Evolutionary conservation across 805 yeast genomes (phyloP).

Genomic region (Saccharomycopsis sp.): DNA sequence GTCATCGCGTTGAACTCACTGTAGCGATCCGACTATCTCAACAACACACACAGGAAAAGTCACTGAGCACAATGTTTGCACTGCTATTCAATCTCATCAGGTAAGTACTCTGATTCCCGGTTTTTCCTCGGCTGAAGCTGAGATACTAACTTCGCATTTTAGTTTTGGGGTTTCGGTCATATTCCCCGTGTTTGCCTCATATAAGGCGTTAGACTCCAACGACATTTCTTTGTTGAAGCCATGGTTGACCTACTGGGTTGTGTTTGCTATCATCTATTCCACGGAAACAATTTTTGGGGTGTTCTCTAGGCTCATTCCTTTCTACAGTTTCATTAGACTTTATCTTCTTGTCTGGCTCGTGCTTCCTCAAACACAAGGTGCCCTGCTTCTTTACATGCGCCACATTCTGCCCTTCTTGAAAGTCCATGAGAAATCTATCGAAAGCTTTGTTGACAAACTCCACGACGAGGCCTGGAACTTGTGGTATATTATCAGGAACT

Average conservation of each 20-base stretch:
- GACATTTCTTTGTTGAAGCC: constrained; percentile 33
- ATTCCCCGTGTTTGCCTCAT: constrained; percentile 58
- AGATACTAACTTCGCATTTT: background rate
- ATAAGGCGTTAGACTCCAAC: constrained; percentile 44
- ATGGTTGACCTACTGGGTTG: constrained; percentile 64
- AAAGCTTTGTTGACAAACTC: constrained; percentile 21
- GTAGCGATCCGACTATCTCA: too few relatives aligned
- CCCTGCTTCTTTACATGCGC: constrained; percentile 33
- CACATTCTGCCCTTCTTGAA: constrained; percentile 35
- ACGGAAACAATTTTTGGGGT: constrained; percentile 30
- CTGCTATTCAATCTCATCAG: constrained; percentile 29
- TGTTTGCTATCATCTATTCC: constrained; percentile 33
- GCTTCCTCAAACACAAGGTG: constrained; percentile 43
- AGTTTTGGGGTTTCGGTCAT: constrained; percentile 34
- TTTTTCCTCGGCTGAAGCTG: background rate
- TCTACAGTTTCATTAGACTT: constrained; percentile 43
- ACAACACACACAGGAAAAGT: constrained; percentile 18
- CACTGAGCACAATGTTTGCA: constrained; percentile 28
- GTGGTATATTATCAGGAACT: constrained; percentile 11
- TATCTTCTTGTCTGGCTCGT: constrained; percentile 56
- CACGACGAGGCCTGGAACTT: constrained; percentile 4
- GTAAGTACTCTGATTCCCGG: constrained; percentile 16
- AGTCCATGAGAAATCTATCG: constrained; percentile 31
- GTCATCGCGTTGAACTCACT: too few relatives aligned
- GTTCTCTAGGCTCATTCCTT: constrained; percentile 44